Evolutionary conservation across 352 stramenopile species (phyloP).

Genomic region (Synura sp.): DNA sequence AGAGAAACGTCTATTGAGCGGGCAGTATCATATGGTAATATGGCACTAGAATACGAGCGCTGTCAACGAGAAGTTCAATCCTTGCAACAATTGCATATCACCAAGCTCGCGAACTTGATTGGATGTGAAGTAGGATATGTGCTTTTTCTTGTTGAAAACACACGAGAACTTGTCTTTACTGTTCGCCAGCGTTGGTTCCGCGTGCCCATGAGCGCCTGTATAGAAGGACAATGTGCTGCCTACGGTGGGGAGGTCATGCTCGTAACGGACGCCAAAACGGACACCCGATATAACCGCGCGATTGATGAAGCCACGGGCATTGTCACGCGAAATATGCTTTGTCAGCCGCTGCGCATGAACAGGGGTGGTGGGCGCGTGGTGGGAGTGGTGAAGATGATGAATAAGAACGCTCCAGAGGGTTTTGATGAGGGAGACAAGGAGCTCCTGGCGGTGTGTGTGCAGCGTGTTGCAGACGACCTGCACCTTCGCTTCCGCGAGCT

Average conservation of each 20-base stretch:
- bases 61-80: too few species aligned
- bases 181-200: not conserved
- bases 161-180: not conserved
- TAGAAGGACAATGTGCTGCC: not conserved
- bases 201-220: not conserved
- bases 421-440: slow-evolving; percentile 46
- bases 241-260: slow-evolving; percentile 56
- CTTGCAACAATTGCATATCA: too few species aligned
- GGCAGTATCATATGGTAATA: too few species aligned
- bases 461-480: not conserved
- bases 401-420: slow-evolving; percentile 51
- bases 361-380: slow-evolving; percentile 59
- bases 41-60: too few species aligned
- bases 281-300: slow-evolving; percentile 73
- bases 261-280: slow-evolving; percentile 70
- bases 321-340: slow-evolving; percentile 81
- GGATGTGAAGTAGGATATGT: too few species aligned
- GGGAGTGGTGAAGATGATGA: slow-evolving; percentile 79
- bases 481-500: not conserved
- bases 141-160: too few species aligned
- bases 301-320: slow-evolving; percentile 82
- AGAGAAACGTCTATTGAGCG: too few species aligned
- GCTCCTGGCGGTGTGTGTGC: not conserved
- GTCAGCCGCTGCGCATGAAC: slow-evolving; percentile 58
- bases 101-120: too few species aligned